phyloP scores from a whole-genome alignment of 192 early-diverging fungal genomes.

The Coemansia sp. region DNA sequence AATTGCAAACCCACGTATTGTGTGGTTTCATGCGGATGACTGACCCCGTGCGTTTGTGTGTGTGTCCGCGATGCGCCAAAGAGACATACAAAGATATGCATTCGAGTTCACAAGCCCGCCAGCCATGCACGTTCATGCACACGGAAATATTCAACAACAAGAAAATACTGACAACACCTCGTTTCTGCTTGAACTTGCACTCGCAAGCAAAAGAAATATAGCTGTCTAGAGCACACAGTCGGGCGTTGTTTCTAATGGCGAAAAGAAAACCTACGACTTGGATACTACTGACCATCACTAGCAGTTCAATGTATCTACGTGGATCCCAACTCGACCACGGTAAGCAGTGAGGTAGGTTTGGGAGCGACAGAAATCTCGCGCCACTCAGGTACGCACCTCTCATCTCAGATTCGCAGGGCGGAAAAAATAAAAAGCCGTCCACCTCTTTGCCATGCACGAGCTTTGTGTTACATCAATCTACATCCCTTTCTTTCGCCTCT shows the following conservation, averaged over 20 bases:
- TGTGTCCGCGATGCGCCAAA: background rate
- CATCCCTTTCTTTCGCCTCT: background rate
- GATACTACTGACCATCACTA: background rate
- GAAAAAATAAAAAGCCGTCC: slow-evolving; percentile 2
- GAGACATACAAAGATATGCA: background rate
- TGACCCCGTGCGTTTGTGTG: slow-evolving; percentile 6
- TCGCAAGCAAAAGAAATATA: background rate
- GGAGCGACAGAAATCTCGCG: slow-evolving; percentile 3
- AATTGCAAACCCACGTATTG: background rate
- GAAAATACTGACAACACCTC: background rate
- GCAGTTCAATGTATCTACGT: background rate
- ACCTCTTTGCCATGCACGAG: background rate
- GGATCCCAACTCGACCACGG: background rate
- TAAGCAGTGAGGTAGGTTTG: background rate
- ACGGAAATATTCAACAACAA: slow-evolving; percentile 6
- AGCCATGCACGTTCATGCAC: slow-evolving; percentile 6
- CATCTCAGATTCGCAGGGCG: background rate
- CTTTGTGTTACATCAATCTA: background rate
- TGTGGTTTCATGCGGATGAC: background rate
- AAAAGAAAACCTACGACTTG: background rate
- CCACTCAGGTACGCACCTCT: slow-evolving; percentile 1
- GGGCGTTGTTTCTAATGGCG: background rate
- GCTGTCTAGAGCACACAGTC: no score
- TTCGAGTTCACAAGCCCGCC: background rate
- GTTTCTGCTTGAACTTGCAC: background rate